phyloP scores from a whole-genome alignment of 345 rosid species.

The Salix suchowensis region DNA sequence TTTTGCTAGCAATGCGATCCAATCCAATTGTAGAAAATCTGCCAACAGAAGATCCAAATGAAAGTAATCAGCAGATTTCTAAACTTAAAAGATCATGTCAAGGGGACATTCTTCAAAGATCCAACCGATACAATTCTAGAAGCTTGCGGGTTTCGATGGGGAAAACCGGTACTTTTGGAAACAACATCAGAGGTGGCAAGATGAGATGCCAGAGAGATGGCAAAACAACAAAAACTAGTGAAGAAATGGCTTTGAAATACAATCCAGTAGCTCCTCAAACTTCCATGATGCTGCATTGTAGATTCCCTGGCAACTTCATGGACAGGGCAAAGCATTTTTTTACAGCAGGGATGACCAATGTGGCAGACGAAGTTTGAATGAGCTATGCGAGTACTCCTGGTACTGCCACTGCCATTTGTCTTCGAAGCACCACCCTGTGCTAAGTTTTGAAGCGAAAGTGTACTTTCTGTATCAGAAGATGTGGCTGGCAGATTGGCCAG shows the following conservation, averaged over 20 bases:
- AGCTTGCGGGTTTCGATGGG: constrained; percentile 22
- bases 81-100: constrained; percentile 39
- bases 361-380: constrained; percentile 9
- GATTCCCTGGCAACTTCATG: constrained; percentile 54
- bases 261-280: constrained; percentile 30
- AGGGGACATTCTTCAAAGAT: constrained; percentile 30
- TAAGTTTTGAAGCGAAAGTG: no score
- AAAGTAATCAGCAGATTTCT: constrained; percentile 35
- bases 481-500: no score
- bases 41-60: constrained; percentile 31
- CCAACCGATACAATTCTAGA: no score
- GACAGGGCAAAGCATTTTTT: constrained; percentile 62
- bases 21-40: constrained; percentile 27
- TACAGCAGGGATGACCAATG: constrained; percentile 24
- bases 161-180: constrained; percentile 34
- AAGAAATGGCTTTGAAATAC: constrained; percentile 35
- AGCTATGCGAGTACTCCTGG: neutral
- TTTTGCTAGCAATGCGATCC: constrained; percentile 18
- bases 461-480: neutral
- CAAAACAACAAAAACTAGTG: constrained; percentile 39
- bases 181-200: constrained; percentile 34
- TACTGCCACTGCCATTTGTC: neutral
- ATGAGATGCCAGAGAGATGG: constrained; percentile 41
- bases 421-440: neutral
- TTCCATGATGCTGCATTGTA: constrained; percentile 43